Evolutionary conservation across 2,329 filamentous ascomycete species (phyloP).

Genomic region (Thelonectria discophora): DNA sequence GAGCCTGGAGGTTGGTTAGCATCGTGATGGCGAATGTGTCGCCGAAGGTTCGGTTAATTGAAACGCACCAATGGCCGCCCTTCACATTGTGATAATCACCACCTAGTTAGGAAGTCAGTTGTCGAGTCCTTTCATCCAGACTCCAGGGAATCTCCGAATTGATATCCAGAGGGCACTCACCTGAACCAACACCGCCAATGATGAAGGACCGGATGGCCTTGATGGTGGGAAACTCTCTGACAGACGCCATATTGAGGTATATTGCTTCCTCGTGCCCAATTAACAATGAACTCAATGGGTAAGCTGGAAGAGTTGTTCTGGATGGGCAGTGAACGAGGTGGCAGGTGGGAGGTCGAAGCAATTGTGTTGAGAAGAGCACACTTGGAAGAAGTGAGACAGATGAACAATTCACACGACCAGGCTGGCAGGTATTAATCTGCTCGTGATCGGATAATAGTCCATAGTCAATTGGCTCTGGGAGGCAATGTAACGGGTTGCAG

Average conservation of each 20-base stretch:
- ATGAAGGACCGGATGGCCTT: conserved; percentile 78
- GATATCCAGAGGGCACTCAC: conserved; percentile 27
- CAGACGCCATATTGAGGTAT: conserved; percentile 54
- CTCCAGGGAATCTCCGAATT: neutral
- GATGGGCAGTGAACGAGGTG: neutral
- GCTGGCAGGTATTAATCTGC: conserved; percentile 22
- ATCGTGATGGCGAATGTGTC: neutral
- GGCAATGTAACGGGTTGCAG: conserved; percentile 11
- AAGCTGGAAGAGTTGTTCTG: conserved; percentile 2
- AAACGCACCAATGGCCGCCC: conserved; percentile 68
- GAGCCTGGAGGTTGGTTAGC: conserved; percentile 68
- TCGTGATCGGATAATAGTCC: conserved; percentile 16
- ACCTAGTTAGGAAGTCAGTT: conserved; percentile 52
- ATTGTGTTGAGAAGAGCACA: conserved; percentile 7
- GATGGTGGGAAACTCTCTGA: conserved; percentile 74
- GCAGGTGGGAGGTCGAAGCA: conserved; percentile 1
- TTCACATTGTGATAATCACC: conserved; percentile 95
- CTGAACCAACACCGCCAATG: conserved; percentile 55
- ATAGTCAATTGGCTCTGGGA: conserved; percentile 9
- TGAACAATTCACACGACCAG: conserved; percentile 15
- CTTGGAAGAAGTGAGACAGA: conserved; percentile 8
- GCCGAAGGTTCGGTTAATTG: neutral
- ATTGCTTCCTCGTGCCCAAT: neutral
- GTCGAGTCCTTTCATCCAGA: neutral
- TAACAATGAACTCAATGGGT: neutral